Percentiles rank a stretch among this genome's conserved stretches.
phyloP scores from a whole-genome alignment of 768 basidiomycete species.

The Leccinellum albellum region DNA sequence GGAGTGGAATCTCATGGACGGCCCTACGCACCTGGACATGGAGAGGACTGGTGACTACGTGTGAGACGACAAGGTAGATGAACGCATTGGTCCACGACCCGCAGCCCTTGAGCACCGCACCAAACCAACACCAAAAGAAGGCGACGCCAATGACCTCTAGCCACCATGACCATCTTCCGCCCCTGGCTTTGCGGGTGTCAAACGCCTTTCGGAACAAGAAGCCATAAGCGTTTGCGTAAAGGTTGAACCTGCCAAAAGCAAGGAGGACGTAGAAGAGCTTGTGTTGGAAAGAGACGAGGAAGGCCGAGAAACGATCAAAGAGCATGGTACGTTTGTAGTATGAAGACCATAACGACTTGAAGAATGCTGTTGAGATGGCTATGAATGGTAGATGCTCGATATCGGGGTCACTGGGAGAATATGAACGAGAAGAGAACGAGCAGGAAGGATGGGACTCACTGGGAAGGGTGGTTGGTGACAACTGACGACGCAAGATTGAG shows the following conservation, averaged over 20 bases:
- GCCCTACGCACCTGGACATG: slow-evolving; percentile 77
- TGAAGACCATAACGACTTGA: slow-evolving; percentile 83
- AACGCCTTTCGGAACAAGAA: slow-evolving; percentile 67
- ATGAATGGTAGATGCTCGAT: slow-evolving; percentile 92
- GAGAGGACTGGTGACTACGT: slow-evolving; percentile 82
- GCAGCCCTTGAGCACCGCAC: slow-evolving; percentile 61
- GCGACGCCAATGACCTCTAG: slow-evolving; percentile 69
- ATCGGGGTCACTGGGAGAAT: slow-evolving; percentile 63
- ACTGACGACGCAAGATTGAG: slow-evolving; percentile 44
- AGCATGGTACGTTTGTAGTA: slow-evolving; percentile 88
- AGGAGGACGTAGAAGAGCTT: slow-evolving; percentile 90
- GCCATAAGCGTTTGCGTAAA: slow-evolving; percentile 82
- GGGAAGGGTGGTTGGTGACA: slow-evolving; percentile 95
- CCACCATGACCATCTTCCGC: slow-evolving; percentile 75
- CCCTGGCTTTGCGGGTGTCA: slow-evolving; percentile 58
- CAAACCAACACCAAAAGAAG: slow-evolving; percentile 92
- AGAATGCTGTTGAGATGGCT: slow-evolving; percentile 86
- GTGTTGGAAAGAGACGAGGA: slow-evolving; percentile 78
- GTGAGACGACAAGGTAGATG: slow-evolving; percentile 77
- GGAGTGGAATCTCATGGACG: not conserved
- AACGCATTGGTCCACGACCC: slow-evolving; percentile 69
- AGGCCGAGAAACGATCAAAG: slow-evolving; percentile 66
- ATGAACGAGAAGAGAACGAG: slow-evolving; percentile 4
- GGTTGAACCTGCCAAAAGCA: slow-evolving; percentile 89
- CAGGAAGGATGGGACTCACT: slow-evolving; percentile 47